These are phyloP conservation scores for Populus davidiana DNA, from an alignment of 345 rosid genomes.

Conservation along the genomic window DNA sequence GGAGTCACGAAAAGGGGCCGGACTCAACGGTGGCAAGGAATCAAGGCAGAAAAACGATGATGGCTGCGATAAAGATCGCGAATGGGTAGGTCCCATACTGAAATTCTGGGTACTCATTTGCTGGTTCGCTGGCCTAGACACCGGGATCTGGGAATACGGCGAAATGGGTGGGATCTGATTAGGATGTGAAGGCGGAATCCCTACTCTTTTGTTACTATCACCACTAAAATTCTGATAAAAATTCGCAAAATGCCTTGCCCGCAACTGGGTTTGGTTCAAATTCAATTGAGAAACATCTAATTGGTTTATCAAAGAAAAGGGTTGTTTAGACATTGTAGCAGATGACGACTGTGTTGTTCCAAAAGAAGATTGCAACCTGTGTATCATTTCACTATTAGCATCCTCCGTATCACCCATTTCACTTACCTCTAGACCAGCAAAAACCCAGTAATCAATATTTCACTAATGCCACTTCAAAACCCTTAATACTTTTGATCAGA, in stretches of 20 bases:
- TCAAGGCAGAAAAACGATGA: slow-evolving; percentile 73
- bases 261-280: slow-evolving; percentile 47
- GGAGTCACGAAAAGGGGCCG: slow-evolving; percentile 59
- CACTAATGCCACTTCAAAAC: slow-evolving; percentile 2
- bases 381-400: slow-evolving; percentile 59
- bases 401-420: slow-evolving; percentile 70
- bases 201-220: slow-evolving; percentile 52
- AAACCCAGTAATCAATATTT: not conserved
- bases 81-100: slow-evolving; percentile 52
- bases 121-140: slow-evolving; percentile 49
- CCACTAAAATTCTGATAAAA: slow-evolving; percentile 41
- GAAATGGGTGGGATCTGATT: slow-evolving; percentile 82
- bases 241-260: slow-evolving; percentile 50
- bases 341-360: slow-evolving; percentile 42
- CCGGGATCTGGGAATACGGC: slow-evolving; percentile 82
- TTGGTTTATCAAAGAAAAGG: slow-evolving; percentile 41
- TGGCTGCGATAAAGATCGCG: slow-evolving; percentile 85
- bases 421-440: not conserved
- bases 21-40: slow-evolving; percentile 74
- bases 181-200: slow-evolving; percentile 88
- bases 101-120: slow-evolving; percentile 49
- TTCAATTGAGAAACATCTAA: slow-evolving; percentile 55
- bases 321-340: slow-evolving; percentile 46
- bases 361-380: slow-evolving; percentile 61
- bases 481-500: not conserved